Evolutionary conservation across 352 stramenopile species (phyloP).

Genomic region (Globisporangium rhizosaccharum): DNA sequence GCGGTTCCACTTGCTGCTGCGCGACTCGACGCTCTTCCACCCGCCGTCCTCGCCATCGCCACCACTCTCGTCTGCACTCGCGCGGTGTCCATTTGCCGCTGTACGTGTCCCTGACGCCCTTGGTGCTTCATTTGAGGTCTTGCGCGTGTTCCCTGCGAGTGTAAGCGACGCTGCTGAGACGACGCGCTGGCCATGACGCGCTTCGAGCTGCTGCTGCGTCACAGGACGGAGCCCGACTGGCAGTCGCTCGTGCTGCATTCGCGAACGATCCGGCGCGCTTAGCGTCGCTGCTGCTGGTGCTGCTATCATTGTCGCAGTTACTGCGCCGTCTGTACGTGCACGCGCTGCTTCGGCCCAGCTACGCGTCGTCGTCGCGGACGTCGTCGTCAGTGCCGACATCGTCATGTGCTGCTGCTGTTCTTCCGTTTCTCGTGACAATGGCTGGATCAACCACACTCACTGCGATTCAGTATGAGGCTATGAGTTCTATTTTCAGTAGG

Average conservation of each 20-base stretch:
- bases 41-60: constrained; percentile 6
- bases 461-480: no score
- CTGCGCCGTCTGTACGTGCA: neutral
- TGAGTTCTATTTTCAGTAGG: no score
- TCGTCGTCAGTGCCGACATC: constrained; percentile 1
- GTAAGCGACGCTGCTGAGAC: neutral
- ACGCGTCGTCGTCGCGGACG: constrained; percentile 1
- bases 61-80: constrained; percentile 1
- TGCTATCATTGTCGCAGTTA: neutral
- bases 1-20: constrained; percentile 9
- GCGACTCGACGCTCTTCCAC: constrained; percentile 14
- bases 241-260: neutral
- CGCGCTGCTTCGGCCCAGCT: constrained; percentile 5
- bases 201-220: constrained; percentile 16
- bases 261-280: neutral
- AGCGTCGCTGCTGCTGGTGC: neutral
- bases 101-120: neutral
- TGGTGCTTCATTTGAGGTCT: neutral
- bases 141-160: neutral
- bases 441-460: no score
- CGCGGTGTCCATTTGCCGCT: neutral
- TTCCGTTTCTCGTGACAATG: constrained; percentile 1
- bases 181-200: constrained; percentile 4
- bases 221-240: constrained; percentile 11
- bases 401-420: constrained; percentile 4